phyloP scores from a whole-genome alignment of 2,329 filamentous ascomycete species.

The Venturia oleaginea region DNA sequence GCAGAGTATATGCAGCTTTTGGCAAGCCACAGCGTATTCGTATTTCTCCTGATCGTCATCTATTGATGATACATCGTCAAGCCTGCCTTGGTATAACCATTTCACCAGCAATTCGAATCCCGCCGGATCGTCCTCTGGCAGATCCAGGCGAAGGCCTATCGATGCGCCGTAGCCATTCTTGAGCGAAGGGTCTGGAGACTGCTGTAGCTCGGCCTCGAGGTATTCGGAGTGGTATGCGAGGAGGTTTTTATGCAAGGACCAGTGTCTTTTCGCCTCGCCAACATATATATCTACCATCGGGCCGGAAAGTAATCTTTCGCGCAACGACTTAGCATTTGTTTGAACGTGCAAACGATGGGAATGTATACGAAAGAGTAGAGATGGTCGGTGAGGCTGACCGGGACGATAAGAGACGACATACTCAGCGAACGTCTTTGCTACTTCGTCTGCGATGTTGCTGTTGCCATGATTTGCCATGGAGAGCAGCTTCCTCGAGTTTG shows the following conservation, averaged over 20 bases:
- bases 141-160: constrained; percentile 31
- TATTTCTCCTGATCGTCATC: constrained; percentile 40
- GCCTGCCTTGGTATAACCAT: constrained; percentile 47
- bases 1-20: constrained; percentile 45
- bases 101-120: constrained; percentile 48
- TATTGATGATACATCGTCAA: constrained; percentile 41
- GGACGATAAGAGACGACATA: constrained; percentile 10
- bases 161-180: constrained; percentile 20
- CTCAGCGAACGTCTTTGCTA: constrained; percentile 15
- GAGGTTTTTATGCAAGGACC: constrained; percentile 44
- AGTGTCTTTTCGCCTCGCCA: constrained; percentile 38
- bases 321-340: constrained; percentile 37
- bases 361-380: constrained; percentile 27
- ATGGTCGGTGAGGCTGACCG: constrained; percentile 19
- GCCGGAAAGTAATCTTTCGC: constrained; percentile 44
- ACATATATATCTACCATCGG: constrained; percentile 44
- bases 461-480: constrained; percentile 12
- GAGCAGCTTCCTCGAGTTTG: constrained; percentile 3
- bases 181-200: constrained; percentile 22
- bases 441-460: constrained; percentile 11
- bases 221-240: constrained; percentile 44
- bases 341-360: constrained; percentile 30
- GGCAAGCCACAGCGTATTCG: constrained; percentile 44
- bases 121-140: constrained; percentile 40
- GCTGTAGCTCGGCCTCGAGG: constrained; percentile 30